These are phyloP conservation scores for Debaryomyces fabryi DNA, from an alignment of 1,139 yeast genomes.

Conservation along the genomic window DNA sequence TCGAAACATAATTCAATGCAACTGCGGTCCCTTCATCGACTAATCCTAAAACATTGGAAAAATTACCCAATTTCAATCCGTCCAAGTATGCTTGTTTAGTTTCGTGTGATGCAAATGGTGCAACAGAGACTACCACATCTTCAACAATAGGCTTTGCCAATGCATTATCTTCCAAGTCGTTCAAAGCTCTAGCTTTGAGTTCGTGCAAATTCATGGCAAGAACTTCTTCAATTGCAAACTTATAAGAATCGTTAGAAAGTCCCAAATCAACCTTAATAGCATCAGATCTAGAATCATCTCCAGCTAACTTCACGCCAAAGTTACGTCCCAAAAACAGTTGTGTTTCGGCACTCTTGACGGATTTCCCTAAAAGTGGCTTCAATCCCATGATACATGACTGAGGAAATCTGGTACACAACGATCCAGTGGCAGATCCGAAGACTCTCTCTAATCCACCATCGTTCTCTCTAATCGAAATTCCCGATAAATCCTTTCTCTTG, in stretches of 20 bases:
- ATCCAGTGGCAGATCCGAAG: slow-evolving; percentile 77
- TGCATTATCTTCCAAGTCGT: slow-evolving; percentile 35
- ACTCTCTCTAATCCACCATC: slow-evolving; percentile 61
- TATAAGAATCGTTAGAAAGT: slow-evolving; percentile 42
- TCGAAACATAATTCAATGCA: slow-evolving; percentile 73
- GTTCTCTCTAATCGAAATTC: slow-evolving; percentile 61
- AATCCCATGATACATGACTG: slow-evolving; percentile 64
- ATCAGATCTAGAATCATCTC: slow-evolving; percentile 41
- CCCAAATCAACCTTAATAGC: slow-evolving; percentile 61
- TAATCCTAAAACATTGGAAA: slow-evolving; percentile 60
- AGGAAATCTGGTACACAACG: slow-evolving; percentile 76
- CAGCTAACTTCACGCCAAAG: slow-evolving; percentile 60
- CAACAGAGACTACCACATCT: slow-evolving; percentile 77
- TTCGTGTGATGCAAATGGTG: slow-evolving; percentile 65
- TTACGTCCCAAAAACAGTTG: slow-evolving; percentile 52
- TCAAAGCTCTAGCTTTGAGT: slow-evolving; percentile 63
- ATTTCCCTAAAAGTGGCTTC: slow-evolving; percentile 72
- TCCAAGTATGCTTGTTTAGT: slow-evolving; percentile 76
- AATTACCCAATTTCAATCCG: slow-evolving; percentile 71
- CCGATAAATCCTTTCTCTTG: slow-evolving; percentile 84
- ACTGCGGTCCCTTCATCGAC: slow-evolving; percentile 92
- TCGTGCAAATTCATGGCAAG: slow-evolving; percentile 81
- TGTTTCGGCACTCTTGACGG: slow-evolving; percentile 50
- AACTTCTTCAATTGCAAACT: slow-evolving; percentile 66
- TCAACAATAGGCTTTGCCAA: slow-evolving; percentile 43